Evolutionary conservation across 2,329 filamentous ascomycete genomes (phyloP), one percentile per base, ranked within the genome.

Genomic region (Furcasterigmium sp.): DNA sequence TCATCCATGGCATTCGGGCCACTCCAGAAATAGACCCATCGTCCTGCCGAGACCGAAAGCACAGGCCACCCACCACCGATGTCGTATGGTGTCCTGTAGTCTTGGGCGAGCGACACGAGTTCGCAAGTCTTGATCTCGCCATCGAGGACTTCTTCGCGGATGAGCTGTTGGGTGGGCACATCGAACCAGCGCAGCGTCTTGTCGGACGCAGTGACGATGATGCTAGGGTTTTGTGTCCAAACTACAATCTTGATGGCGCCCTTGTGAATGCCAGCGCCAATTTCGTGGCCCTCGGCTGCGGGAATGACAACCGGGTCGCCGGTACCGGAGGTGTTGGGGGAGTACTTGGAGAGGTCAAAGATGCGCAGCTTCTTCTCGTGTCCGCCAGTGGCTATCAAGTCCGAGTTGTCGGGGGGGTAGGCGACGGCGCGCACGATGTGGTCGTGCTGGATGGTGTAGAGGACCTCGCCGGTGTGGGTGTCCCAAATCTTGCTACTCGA

Each of bases 311-410:
- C 59, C 19, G 72, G 61, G 18, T 26, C 39, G 23, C 56, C 54
- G 10, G 56, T 50, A 25, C 55, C 55, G 15, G 57, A 46, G 38
- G 60, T 42, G 48, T 62, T 20, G 10, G 55, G 29, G 56, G 67
- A 66, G 32, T 77, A 72, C 47, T 82, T 80, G 14, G 80, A 80
- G 14, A 98, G 73, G 56, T 97, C 91, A 59, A 93, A 98, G 50
- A 98, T 85, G 42, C 91, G 87, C 41, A 98, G 78, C 66, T 93
- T 96, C 76, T 96, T 97, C 69, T 98, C 93, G 70, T 87, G 87
- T 20, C 93, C 93, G 26, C 91, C 93, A 0, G 93, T 97, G 6
- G 91, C 93, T 21, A 98, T 74, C 44, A 95, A 83, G n/a, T 87
- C 85, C 18, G 82, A 83, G 42, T 83, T 79, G 54, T 91, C 85